Conservation (phyloP, 108 stramenopile species). For the Mediolabrus comicus region DNA sequence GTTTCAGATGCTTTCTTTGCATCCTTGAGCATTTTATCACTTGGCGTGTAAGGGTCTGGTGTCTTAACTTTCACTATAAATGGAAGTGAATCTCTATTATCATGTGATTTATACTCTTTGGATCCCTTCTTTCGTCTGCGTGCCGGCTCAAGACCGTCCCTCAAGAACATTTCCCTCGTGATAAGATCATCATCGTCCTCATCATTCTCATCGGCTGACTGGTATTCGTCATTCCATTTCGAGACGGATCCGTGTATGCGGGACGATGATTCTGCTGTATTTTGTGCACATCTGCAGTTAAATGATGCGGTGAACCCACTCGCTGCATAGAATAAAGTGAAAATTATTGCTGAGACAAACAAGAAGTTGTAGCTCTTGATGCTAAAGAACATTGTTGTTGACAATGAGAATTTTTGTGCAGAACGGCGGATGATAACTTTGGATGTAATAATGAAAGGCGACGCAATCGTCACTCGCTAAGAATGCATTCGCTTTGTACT, state of each 20-base stretch:
- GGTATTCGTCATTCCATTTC: slow-evolving; percentile 49
- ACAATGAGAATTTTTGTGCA: not conserved
- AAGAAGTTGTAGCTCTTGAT: not conserved
- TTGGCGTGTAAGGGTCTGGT: slow-evolving; percentile 76
- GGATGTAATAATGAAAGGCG: not conserved
- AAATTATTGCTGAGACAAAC: not conserved
- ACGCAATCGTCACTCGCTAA: not conserved
- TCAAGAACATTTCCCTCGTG: slow-evolving; percentile 50
- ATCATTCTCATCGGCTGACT: slow-evolving; percentile 21
- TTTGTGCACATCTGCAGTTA: not conserved
- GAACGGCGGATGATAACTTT: not conserved
- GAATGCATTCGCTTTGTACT: too few species aligned
- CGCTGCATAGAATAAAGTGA: not conserved
- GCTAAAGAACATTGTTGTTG: not conserved
- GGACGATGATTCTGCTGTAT: not conserved
- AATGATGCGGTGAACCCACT: not conserved
- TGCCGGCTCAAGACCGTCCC: slow-evolving; percentile 44
- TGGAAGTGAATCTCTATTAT: slow-evolving; percentile 79
- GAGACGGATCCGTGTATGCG: slow-evolving; percentile 21
- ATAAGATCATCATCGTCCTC: slow-evolving; percentile 45
- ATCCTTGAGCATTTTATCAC: slow-evolving; percentile 42
- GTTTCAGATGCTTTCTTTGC: slow-evolving; percentile 47
- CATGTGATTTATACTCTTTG: slow-evolving; percentile 55
- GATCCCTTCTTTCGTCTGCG: slow-evolving; percentile 39
- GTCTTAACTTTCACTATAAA: slow-evolving; percentile 64